Evolutionary conservation across 768 basidiomycete species (phyloP).

Genomic region (Amanita subjunquillea): DNA sequence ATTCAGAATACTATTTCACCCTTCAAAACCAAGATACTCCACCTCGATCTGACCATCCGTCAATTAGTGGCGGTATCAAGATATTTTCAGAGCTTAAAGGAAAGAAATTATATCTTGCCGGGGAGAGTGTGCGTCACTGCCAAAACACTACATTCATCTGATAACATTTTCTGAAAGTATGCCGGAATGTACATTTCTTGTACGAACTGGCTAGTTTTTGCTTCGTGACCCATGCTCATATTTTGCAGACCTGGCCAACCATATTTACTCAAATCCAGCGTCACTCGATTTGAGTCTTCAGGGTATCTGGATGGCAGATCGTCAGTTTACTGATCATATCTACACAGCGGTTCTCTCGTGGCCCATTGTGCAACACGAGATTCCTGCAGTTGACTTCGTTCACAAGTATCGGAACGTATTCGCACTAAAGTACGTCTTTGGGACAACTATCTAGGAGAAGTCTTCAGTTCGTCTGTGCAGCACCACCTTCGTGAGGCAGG

Average conservation of each 20-base stretch:
- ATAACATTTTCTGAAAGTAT: conserved; percentile 32
- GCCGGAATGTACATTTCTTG: conserved; percentile 55
- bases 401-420: conserved; percentile 46
- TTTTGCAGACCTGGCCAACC: conserved; percentile 58
- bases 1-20: too few relatives aligned
- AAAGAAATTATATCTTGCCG: conserved; percentile 60
- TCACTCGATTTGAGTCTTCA: conserved; percentile 46
- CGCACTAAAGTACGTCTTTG: conserved; percentile 49
- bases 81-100: conserved; percentile 66
- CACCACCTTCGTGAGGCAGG: conserved; percentile 47
- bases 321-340: conserved; percentile 27
- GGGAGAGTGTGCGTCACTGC: conserved; percentile 57
- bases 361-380: conserved; percentile 55
- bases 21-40: too few relatives aligned
- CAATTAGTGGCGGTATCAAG: conserved; percentile 12
- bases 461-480: conserved; percentile 20
- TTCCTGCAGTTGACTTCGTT: conserved; percentile 67
- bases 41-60: too few relatives aligned
- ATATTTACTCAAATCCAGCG: conserved; percentile 49
- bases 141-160: not conserved
- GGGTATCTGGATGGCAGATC: conserved; percentile 67
- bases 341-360: conserved; percentile 44
- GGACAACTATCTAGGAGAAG: not conserved
- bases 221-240: conserved; percentile 1
- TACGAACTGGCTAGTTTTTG: conserved; percentile 17